phyloP scores from a whole-genome alignment of 1,139 yeast species.

The Casaregolazyma lundiana region DNA sequence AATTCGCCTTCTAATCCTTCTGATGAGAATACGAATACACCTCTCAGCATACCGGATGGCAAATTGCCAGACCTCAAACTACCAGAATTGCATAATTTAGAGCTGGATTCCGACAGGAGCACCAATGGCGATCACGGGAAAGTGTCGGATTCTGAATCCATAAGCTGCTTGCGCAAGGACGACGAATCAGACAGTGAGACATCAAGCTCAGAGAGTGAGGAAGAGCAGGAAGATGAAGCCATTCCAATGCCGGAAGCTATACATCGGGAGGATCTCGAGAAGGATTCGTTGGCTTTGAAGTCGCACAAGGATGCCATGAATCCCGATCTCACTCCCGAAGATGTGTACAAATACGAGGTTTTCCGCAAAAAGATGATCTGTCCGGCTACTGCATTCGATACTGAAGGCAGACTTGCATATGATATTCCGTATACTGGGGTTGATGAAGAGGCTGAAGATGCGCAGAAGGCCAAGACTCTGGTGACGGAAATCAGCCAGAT shows the following conservation, averaged over 20 bases:
- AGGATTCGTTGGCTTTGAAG: conserved; percentile 4
- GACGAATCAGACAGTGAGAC: not conserved
- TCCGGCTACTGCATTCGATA: conserved; percentile 36
- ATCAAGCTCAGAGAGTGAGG: not conserved
- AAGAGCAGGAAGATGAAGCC: not conserved
- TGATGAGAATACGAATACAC: too few relatives aligned
- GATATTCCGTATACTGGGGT: conserved; percentile 66
- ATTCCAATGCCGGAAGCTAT: not conserved
- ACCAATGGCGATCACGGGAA: not conserved
- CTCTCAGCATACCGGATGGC: too few relatives aligned
- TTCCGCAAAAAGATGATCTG: conserved; percentile 43
- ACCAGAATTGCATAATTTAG: not conserved
- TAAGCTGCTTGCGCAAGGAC: not conserved
- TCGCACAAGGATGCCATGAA: conserved; percentile 28
- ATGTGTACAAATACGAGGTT: conserved; percentile 46
- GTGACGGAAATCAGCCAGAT: conserved; percentile 59
- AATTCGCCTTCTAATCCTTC: too few relatives aligned
- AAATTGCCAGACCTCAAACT: not conserved
- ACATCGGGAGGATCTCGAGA: not conserved
- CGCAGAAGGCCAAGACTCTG: conserved; percentile 56
- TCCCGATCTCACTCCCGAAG: conserved; percentile 39
- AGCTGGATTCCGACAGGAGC: not conserved
- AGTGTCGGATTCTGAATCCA: not conserved
- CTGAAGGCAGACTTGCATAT: conserved; percentile 21
- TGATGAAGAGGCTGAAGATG: conserved; percentile 62